Conservation (phyloP, 441 rosid species). For the Aleurites moluccanus region DNA sequence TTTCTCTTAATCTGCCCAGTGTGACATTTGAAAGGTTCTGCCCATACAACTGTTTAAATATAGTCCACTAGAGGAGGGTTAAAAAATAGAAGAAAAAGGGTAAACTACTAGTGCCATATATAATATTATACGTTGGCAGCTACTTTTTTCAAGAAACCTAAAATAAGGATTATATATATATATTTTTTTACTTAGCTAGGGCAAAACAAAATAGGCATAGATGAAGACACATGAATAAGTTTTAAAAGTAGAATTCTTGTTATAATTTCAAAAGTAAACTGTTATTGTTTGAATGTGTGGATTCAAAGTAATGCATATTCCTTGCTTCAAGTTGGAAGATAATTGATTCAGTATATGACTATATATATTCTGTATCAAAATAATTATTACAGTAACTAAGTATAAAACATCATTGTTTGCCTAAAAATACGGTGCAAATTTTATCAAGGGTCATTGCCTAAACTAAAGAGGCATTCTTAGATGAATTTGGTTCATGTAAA, state of each 20-base stretch:
- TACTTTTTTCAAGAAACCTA: neutral
- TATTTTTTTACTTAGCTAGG: neutral
- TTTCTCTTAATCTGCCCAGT: neutral
- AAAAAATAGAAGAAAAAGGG: neutral
- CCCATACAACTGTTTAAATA: neutral
- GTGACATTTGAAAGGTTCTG: slow-evolving; percentile 11
- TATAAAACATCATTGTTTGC: neutral
- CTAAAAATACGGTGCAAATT: neutral
- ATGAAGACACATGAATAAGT: neutral
- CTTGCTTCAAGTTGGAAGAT: neutral
- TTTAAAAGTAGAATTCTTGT: neutral
- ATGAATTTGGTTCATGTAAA: neutral
- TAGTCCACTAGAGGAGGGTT: neutral
- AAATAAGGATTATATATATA: neutral
- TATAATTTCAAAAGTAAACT: neutral
- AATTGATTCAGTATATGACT: neutral
- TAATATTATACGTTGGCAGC: slow-evolving; percentile 11
- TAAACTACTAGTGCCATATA: neutral
- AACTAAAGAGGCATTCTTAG: too few species aligned
- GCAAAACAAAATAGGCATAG: neutral
- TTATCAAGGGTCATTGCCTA: too few species aligned
- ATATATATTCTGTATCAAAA: neutral
- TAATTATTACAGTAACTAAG: neutral
- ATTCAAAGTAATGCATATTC: slow-evolving; percentile 8
- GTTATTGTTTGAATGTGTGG: neutral